These are phyloP conservation scores for Pseudonectria buxi DNA, from an alignment of 2,329 filamentous ascomycete genomes.

Conservation along the genomic window DNA sequence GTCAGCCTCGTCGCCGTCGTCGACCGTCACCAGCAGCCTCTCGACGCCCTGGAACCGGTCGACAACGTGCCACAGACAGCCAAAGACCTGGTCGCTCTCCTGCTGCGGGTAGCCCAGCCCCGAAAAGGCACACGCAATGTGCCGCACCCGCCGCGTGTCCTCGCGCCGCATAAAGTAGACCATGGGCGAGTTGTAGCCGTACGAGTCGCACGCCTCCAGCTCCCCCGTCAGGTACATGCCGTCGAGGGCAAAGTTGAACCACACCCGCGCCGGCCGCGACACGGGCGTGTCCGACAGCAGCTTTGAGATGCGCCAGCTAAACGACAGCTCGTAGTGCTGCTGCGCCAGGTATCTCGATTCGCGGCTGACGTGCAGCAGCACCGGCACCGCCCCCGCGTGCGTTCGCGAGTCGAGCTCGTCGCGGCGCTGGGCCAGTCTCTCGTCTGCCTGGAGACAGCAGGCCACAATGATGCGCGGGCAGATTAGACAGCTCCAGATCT, in stretches of 20 bases:
- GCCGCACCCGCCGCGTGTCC: slow-evolving; percentile 37
- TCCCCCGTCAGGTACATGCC: slow-evolving; percentile 42
- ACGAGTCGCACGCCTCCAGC: slow-evolving; percentile 39
- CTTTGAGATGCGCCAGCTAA: slow-evolving; percentile 40
- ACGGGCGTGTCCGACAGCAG: slow-evolving; percentile 29
- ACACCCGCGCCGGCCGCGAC: slow-evolving; percentile 32
- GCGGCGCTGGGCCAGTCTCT: slow-evolving; percentile 21
- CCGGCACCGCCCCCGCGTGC: slow-evolving; percentile 26
- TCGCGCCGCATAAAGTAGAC: slow-evolving; percentile 39
- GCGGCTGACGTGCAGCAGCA: slow-evolving; percentile 37
- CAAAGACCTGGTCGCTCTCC: slow-evolving; percentile 40
- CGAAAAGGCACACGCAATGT: slow-evolving; percentile 37
- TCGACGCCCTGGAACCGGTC: slow-evolving; percentile 35
- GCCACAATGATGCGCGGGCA: slow-evolving; percentile 39
- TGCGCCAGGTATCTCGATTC: slow-evolving; percentile 38
- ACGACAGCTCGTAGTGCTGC: slow-evolving; percentile 38
- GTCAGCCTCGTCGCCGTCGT: slow-evolving; percentile 29
- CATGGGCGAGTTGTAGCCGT: slow-evolving; percentile 42
- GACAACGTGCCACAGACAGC: slow-evolving; percentile 40
- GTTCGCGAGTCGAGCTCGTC: slow-evolving; percentile 21
- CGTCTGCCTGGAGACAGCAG: slow-evolving; percentile 33
- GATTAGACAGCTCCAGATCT: slow-evolving; percentile 40
- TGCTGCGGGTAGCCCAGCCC: slow-evolving; percentile 38
- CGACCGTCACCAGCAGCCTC: slow-evolving; percentile 35
- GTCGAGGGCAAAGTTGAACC: slow-evolving; percentile 43